Conservation (phyloP, 768 basidiomycete genomes). For the Leccinum arenicola region DNA sequence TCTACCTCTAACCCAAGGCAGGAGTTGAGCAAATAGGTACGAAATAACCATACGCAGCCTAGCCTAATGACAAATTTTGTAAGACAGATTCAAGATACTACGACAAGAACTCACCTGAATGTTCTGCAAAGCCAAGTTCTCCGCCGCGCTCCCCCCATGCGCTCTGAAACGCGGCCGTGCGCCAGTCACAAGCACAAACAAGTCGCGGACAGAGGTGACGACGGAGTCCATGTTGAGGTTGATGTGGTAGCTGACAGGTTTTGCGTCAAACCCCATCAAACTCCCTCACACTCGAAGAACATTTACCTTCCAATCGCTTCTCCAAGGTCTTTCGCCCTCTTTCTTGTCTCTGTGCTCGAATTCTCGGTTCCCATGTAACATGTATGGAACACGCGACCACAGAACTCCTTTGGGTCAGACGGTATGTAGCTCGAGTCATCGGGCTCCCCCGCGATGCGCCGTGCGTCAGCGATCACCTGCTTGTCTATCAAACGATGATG, state of each 20-base stretch:
- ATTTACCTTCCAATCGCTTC: conserved; percentile 85
- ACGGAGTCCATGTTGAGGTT: conserved; percentile 96
- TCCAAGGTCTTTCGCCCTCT: conserved; percentile 82
- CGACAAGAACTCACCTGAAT: conserved; percentile 61
- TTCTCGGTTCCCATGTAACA: conserved; percentile 99
- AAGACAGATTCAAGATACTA: neutral
- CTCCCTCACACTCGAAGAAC: neutral
- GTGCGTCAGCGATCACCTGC: conserved; percentile 88
- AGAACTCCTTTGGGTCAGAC: conserved; percentile 83
- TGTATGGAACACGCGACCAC: conserved; percentile 87
- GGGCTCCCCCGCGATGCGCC: conserved; percentile 83
- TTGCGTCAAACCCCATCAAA: neutral
- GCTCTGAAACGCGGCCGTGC: conserved; percentile 72
- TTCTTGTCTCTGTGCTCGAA: conserved; percentile 82
- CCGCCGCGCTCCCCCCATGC: conserved; percentile 82
- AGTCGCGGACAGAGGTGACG: conserved; percentile 76
- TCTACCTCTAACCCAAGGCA: conserved; percentile 88
- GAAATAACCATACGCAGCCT: conserved; percentile 91
- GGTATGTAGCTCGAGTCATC: conserved; percentile 82
- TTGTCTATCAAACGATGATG: conserved; percentile 44
- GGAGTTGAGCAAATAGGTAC: conserved; percentile 91
- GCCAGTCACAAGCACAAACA: conserved; percentile 83
- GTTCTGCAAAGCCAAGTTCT: conserved; percentile 96
- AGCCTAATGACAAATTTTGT: conserved; percentile 50
- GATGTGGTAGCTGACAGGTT: conserved; percentile 70